Conservation (phyloP, 2,329 filamentous ascomycete species). For the Sphaerulina vaccinii region DNA sequence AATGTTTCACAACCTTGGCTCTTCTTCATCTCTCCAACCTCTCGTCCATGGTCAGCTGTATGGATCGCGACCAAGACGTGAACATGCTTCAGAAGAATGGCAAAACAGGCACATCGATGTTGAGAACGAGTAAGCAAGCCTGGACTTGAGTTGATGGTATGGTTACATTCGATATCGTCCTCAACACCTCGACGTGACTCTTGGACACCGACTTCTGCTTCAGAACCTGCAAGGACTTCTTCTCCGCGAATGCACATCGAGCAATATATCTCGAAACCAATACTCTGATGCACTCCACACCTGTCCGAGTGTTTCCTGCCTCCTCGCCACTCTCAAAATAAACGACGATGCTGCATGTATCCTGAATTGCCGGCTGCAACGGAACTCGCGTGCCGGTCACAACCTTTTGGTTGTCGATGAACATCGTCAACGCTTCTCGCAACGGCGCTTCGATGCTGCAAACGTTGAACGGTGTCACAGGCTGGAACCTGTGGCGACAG, state of each 20-base stretch:
- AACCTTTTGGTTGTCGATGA: no score
- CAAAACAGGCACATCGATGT: background rate
- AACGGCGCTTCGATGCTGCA: background rate
- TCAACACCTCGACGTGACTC: background rate
- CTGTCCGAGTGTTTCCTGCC: background rate
- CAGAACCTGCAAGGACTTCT: no score
- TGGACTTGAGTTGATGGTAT: background rate
- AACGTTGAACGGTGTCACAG: background rate
- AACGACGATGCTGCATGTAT: background rate
- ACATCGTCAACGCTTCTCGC: no score
- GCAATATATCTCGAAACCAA: background rate
- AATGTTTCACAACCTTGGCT: background rate
- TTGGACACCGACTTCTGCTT: no score
- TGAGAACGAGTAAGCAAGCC: background rate
- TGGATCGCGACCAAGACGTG: no score
- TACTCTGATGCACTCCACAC: constrained; percentile 8
- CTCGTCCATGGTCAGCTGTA: no score
- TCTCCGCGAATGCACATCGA: no score
- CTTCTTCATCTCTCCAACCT: background rate
- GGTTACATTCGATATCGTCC: background rate
- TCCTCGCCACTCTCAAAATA: background rate
- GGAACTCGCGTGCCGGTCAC: background rate
- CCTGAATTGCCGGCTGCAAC: background rate
- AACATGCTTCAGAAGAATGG: background rate
- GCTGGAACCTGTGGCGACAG: no score